These are phyloP conservation scores for Camillea tinctor DNA, from an alignment of 2,329 filamentous ascomycete species.

Conservation along the genomic window DNA sequence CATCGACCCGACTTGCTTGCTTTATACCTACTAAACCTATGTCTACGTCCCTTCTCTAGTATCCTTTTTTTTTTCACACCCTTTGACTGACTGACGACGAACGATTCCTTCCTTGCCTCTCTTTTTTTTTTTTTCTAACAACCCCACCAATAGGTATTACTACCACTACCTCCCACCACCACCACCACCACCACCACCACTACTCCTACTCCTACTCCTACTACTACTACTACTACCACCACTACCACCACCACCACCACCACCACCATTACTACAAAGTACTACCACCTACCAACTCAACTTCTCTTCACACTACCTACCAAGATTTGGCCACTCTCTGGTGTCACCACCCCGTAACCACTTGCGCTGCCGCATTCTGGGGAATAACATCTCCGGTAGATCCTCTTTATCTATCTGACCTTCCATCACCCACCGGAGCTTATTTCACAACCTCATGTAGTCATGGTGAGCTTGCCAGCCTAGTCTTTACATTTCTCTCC, in stretches of 20 bases:
- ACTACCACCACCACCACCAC: constrained; percentile 4
- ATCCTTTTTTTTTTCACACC: too few species aligned
- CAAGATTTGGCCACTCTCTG: too few species aligned
- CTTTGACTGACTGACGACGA: background rate
- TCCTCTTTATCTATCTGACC: background rate
- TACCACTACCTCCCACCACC: background rate
- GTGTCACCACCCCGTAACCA: background rate
- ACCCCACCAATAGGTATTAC: background rate
- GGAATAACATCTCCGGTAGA: background rate
- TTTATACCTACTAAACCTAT: background rate
- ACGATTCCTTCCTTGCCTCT: background rate
- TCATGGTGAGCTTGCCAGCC: constrained; percentile 19
- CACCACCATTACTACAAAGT: too few species aligned
- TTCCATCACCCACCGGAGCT: background rate
- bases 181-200: background rate
- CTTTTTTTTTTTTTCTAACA: background rate
- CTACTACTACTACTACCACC: background rate
- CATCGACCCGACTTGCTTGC: background rate
- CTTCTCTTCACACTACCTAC: background rate
- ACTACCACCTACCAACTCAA: constrained; percentile 1
- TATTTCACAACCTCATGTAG: constrained; percentile 1
- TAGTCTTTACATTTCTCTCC: constrained; percentile 1
- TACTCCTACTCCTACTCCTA: constrained; percentile 1
- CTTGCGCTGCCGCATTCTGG: background rate
- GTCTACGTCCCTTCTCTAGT: too few species aligned